Evolutionary conservation across 768 basidiomycete species (phyloP).

Genomic region (Trametes coccinea): DNA sequence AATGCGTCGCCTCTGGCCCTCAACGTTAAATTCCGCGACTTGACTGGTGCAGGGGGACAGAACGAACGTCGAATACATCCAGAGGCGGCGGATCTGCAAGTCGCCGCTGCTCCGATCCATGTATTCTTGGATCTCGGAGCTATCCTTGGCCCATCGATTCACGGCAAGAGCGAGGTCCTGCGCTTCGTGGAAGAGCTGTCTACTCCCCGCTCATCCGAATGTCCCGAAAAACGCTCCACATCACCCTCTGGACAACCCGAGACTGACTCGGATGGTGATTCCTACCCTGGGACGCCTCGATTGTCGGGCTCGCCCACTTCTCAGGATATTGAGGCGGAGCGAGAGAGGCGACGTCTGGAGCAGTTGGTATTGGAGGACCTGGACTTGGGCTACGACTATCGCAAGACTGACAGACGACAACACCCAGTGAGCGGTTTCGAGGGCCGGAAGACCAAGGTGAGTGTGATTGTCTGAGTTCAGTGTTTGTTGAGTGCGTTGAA

Average conservation of each 20-base stretch:
- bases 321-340: conserved; percentile 22
- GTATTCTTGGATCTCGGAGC: conserved; percentile 69
- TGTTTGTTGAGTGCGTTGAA: not conserved
- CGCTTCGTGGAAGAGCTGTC: conserved; percentile 50
- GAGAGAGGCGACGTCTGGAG: conserved; percentile 48
- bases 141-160: conserved; percentile 38
- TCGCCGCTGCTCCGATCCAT: conserved; percentile 66
- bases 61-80: not conserved
- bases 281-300: conserved; percentile 41
- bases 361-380: conserved; percentile 60
- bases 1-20: conserved; percentile 15
- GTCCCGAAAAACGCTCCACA: not conserved
- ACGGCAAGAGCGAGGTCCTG: conserved; percentile 35
- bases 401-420: conserved; percentile 12
- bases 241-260: not conserved
- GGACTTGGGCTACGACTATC: conserved; percentile 52
- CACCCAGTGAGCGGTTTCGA: not conserved
- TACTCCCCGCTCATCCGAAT: conserved; percentile 4
- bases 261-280: conserved; percentile 26
- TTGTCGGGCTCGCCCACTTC: conserved; percentile 10
- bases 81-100: conserved; percentile 35
- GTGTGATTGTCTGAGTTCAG: not conserved
- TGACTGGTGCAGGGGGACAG: not conserved
- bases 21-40: conserved; percentile 5
- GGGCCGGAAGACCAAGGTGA: conserved; percentile 15